Evolutionary conservation across 2,329 filamentous ascomycete genomes (phyloP).

Genomic region (Trichoderma citrinoviride): DNA sequence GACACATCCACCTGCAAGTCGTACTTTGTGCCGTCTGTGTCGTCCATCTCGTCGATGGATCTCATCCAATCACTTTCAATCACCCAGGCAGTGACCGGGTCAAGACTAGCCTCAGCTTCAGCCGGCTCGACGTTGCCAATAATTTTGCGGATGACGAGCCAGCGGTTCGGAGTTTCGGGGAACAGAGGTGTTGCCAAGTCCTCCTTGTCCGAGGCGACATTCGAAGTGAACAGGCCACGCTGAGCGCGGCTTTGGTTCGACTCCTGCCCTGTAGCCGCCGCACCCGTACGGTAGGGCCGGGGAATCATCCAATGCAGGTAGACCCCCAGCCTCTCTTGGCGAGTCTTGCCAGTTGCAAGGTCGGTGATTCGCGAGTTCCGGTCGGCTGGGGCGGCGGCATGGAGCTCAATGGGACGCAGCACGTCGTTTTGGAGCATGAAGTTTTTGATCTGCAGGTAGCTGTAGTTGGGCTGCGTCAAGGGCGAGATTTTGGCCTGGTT

Average conservation of each 20-base stretch:
- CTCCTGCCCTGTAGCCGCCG: background rate
- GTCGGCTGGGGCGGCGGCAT: conserved; percentile 33
- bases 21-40: background rate
- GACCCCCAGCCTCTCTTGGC: conserved; percentile 30
- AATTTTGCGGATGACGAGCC: conserved; percentile 37
- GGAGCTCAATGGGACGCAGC: conserved; percentile 37
- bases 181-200: conserved; percentile 20
- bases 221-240: background rate
- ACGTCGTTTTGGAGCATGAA: conserved; percentile 37
- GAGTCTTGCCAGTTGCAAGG: conserved; percentile 33
- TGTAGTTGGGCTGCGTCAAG: conserved; percentile 48
- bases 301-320: conserved; percentile 46
- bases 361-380: conserved; percentile 39
- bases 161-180: conserved; percentile 34
- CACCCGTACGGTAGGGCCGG: conserved; percentile 35
- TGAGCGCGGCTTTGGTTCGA: background rate
- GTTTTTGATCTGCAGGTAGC: conserved; percentile 38
- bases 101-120: background rate
- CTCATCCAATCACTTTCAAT: conserved; percentile 40
- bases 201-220: background rate
- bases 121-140: conserved; percentile 22
- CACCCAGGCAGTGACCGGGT: conserved; percentile 33
- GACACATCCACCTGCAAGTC: conserved; percentile 43
- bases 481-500: conserved; percentile 36
- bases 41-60: conserved; percentile 33